Base-by-base conservation (phyloP, 73 alveolate species). In the Stentor coeruleus region DNA sequence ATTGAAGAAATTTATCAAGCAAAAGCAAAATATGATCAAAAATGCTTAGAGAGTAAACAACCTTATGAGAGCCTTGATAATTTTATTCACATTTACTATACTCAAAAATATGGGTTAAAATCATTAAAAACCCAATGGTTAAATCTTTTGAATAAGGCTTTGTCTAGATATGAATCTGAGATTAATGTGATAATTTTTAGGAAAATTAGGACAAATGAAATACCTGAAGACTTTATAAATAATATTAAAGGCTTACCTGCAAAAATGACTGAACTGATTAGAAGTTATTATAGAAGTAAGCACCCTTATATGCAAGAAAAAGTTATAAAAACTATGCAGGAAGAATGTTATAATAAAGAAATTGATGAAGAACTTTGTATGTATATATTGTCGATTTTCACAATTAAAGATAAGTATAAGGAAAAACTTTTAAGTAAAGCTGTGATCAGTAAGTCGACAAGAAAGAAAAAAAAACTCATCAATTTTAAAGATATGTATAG, bases 21-120 rank as follows among this genome's bases (percentile, higher is more conserved):
- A 14, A 97, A 97, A 84, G 84, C 87, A 41, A 92, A 86, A 80
- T 95, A 82, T 82, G 98, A 97, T 87, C 88, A 88, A 82, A 97
- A 95, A 83, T 93, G 98, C 66, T 91, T 85, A 58, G 99, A 95
- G 72, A 89, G 90, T 59, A 88, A 89, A 74, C 92, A 88, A 81
- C 98, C 98, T 38, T 89, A 97, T 85, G 99, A 97, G 80, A 95
- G 99, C 4, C 89, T 97, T 96, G 99, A 97, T 77, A 90, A 97
- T 81, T 94, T 83, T 86, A 95, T 97, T 97, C 94, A 95, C 82
- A 93, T 98, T 59, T 97, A 93, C 89, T 90, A 95, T 39, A 95
- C 93, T 89, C 82, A 95, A 82, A 93, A 93, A 87, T 97, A 97
- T 89, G 99, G 99, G 3, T 89, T 97, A 38, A 97, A 95, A 87